phyloP scores from a whole-genome alignment of 1,139 yeast species.

The Sugiyamaella castrensis region DNA sequence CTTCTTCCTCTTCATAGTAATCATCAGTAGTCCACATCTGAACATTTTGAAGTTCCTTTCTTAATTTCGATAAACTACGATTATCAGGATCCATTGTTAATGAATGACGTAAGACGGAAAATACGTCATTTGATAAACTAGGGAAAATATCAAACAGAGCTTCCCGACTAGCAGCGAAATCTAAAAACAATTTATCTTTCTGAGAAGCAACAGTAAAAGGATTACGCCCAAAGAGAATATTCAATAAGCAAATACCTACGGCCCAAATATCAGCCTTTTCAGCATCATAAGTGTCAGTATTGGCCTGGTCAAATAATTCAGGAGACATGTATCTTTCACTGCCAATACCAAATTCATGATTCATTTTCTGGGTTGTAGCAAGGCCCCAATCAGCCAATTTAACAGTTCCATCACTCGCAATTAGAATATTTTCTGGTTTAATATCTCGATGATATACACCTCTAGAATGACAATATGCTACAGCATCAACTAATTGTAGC shows the following conservation, averaged over 20 bases:
- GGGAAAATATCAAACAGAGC: slow-evolving; percentile 91
- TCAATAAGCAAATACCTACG: slow-evolving; percentile 78
- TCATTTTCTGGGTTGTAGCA: slow-evolving; percentile 63
- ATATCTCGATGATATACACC: slow-evolving; percentile 84
- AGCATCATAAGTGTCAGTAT: slow-evolving; percentile 69
- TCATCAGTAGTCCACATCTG: slow-evolving; percentile 82
- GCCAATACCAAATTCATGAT: slow-evolving; percentile 87
- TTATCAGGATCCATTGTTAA: slow-evolving; percentile 85
- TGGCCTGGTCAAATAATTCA: slow-evolving; percentile 57
- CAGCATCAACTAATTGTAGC: slow-evolving; percentile 71
- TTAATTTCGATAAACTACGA: slow-evolving; percentile 62
- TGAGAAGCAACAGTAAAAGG: slow-evolving; percentile 83
- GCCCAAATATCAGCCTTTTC: slow-evolving; percentile 93
- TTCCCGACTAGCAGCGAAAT: slow-evolving; percentile 84
- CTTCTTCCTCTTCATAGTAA: slow-evolving; percentile 42
- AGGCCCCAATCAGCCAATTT: slow-evolving; percentile 91
- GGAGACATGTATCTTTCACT: slow-evolving; percentile 98
- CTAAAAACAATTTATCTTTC: slow-evolving; percentile 80
- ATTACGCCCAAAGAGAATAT: slow-evolving; percentile 83
- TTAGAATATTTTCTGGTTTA: slow-evolving; percentile 84
- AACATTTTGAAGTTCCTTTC: slow-evolving; percentile 56
- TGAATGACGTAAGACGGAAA: slow-evolving; percentile 72
- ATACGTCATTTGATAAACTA: slow-evolving; percentile 81
- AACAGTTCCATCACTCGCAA: slow-evolving; percentile 64
- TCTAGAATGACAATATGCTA: slow-evolving; percentile 69